Percentiles rank a stretch among this genome's conserved stretches.
Conservation (phyloP, 768 basidiomycete species). For the Rhodotorula babjevae region DNA sequence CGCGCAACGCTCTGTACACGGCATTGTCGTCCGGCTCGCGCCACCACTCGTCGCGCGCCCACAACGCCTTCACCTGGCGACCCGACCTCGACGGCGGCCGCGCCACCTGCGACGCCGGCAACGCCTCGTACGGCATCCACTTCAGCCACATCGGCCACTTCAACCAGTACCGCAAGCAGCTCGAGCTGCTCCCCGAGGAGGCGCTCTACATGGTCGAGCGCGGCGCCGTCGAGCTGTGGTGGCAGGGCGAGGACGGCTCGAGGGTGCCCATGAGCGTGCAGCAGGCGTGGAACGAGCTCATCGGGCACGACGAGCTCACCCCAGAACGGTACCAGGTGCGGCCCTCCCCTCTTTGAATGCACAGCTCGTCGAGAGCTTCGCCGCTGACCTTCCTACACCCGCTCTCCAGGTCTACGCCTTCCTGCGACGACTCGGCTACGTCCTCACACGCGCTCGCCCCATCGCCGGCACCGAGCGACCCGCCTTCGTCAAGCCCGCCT, state of each 20-base stretch:
- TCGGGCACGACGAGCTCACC: slow-evolving; percentile 69
- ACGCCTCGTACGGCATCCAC: slow-evolving; percentile 64
- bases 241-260: slow-evolving; percentile 45
- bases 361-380: neutral
- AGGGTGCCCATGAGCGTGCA: slow-evolving; percentile 56
- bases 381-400: neutral
- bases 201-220: slow-evolving; percentile 87
- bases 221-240: slow-evolving; percentile 81
- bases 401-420: slow-evolving; percentile 75
- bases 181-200: slow-evolving; percentile 92
- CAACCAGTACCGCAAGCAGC: slow-evolving; percentile 52
- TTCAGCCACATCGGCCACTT: slow-evolving; percentile 75
- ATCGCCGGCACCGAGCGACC: neutral
- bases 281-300: slow-evolving; percentile 80
- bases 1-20: slow-evolving; percentile 80
- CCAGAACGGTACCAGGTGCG: slow-evolving; percentile 82
- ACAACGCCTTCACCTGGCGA: slow-evolving; percentile 78
- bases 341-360: no score
- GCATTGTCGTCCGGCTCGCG: slow-evolving; percentile 53
- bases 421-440: slow-evolving; percentile 84
- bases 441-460: slow-evolving; percentile 63
- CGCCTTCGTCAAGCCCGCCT: neutral
- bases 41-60: slow-evolving; percentile 44
- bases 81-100: slow-evolving; percentile 48
- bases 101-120: slow-evolving; percentile 29